Conservation (phyloP, 768 basidiomycete species). For the Psilocybe sp. region DNA sequence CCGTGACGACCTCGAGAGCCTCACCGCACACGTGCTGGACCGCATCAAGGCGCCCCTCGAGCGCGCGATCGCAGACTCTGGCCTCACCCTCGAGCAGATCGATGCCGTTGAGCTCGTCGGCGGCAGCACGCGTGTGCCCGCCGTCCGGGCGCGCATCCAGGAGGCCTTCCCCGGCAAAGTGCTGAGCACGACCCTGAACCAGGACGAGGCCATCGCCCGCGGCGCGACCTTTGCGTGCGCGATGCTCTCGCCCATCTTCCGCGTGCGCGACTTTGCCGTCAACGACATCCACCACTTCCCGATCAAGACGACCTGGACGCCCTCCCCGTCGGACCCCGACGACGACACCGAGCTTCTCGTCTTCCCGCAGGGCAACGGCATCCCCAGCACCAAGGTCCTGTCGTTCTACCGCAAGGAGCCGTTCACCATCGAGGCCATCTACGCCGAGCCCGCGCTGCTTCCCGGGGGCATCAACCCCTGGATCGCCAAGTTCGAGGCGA, state of each 20-base stretch:
- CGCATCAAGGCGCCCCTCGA: constrained; percentile 75
- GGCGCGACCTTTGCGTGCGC: constrained; percentile 97
- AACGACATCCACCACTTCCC: constrained; percentile 86
- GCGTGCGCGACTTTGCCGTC: constrained; percentile 91
- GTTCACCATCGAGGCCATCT: constrained; percentile 86
- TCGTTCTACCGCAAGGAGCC: constrained; percentile 89
- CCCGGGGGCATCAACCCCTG: constrained; percentile 84
- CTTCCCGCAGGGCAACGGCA: constrained; percentile 79
- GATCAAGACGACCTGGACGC: constrained; percentile 88
- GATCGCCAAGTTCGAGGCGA: constrained; percentile 79
- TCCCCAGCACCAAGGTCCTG: constrained; percentile 94
- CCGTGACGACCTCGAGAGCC: constrained; percentile 78
- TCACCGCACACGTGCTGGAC: constrained; percentile 74
- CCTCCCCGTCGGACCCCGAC: constrained; percentile 67
- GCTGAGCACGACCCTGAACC: constrained; percentile 93
- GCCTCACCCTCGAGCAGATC: constrained; percentile 79
- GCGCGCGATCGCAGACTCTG: constrained; percentile 77
- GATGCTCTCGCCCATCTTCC: constrained; percentile 96
- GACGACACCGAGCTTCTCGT: constrained; percentile 92
- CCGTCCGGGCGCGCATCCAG: constrained; percentile 86
- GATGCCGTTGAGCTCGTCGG: constrained; percentile 92
- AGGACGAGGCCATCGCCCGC: constrained; percentile 95
- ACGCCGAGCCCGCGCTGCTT: constrained; percentile 68
- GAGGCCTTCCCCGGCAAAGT: constrained; percentile 76
- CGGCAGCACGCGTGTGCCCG: constrained; percentile 89